Conservation (phyloP, 768 basidiomycete genomes). For the Russula brevipes region DNA sequence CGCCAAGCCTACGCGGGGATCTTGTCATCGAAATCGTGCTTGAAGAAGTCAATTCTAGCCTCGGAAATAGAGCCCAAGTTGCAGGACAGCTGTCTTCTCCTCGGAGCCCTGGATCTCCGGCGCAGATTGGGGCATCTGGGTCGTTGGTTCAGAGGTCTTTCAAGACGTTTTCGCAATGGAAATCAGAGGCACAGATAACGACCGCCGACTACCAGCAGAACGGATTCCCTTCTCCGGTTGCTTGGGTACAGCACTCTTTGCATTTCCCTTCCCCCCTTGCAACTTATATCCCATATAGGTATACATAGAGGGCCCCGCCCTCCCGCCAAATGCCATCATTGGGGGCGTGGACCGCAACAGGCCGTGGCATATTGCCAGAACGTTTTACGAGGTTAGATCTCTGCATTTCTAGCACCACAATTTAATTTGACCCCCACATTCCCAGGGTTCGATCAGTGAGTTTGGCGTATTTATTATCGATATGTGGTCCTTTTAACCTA, state of each 20-base stretch:
- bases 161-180: slow-evolving; percentile 22
- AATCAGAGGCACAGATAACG: slow-evolving; percentile 9
- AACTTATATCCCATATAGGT: slow-evolving; percentile 6
- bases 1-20: slow-evolving; percentile 19
- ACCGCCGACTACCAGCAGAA: slow-evolving; percentile 15
- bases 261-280: not conserved
- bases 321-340: slow-evolving; percentile 23
- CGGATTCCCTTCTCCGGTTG: slow-evolving; percentile 22
- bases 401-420: not conserved
- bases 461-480: not conserved
- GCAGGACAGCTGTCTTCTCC: not conserved
- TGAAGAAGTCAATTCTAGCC: slow-evolving; percentile 6
- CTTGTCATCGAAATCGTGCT: slow-evolving; percentile 17
- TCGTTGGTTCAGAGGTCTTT: not conserved
- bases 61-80: not conserved
- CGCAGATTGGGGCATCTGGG: not conserved
- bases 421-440: not conserved
- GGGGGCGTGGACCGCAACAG: slow-evolving; percentile 21
- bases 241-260: slow-evolving; percentile 15
- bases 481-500: not conserved
- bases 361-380: slow-evolving; percentile 20
- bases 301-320: slow-evolving; percentile 16
- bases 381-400: slow-evolving; percentile 22
- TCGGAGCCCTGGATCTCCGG: not conserved
- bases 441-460: slow-evolving; percentile 20